Base-by-base conservation (phyloP, 768 basidiomycete species). In the Rhodosporidiobolus odoratus region DNA sequence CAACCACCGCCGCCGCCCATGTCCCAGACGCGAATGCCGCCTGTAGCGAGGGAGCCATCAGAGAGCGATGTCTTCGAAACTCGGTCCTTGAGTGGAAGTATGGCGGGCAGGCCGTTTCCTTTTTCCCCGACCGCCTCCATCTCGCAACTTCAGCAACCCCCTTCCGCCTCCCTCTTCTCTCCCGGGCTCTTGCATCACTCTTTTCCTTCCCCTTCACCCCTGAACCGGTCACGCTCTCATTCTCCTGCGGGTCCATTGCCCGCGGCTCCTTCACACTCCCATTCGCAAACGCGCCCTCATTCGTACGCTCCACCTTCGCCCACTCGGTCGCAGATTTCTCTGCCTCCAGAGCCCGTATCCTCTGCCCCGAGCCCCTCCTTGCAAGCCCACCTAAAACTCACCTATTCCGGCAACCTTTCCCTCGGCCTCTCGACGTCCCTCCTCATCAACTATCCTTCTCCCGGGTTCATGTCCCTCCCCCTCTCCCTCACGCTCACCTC, bases 361-460 rank as follows among this genome's bases (percentile, higher is more conserved):
- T 71, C 69, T 10, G 65, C 71, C 7, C 65, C 75, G 0, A 69
- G 68, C 27, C 76, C 78, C 0, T 89, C 94, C 78, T 82, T 98
- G 37, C 96, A 99, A 78, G 80, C 96, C 6, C 93, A 97, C 78
- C 82, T 99, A 0, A 86, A 88, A 76, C 81, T 97, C 53, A 84
- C 85, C 40, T 95, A 95, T 87, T 50, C 73, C 21, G 76, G 77
- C 52, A 88, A 96, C 79, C 83, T 98, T 15, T 88, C 90, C 23
- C 83, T 99, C 75, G 90, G 90, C 13, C 84, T 99, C 65, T 87
- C 90, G 38, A 98, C 96, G 0, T 94, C 92, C 15, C 84, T 98
- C 35, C 85, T 93, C 71, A 93, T 99, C 80, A 96, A 99, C 81
- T 97, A 98, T 79, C 96, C 96, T 9, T 92, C 92, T 0, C 88